Evolutionary conservation across 2,329 filamentous ascomycete species (phyloP).

Genomic region (Myriosclerotinia curreyana): DNA sequence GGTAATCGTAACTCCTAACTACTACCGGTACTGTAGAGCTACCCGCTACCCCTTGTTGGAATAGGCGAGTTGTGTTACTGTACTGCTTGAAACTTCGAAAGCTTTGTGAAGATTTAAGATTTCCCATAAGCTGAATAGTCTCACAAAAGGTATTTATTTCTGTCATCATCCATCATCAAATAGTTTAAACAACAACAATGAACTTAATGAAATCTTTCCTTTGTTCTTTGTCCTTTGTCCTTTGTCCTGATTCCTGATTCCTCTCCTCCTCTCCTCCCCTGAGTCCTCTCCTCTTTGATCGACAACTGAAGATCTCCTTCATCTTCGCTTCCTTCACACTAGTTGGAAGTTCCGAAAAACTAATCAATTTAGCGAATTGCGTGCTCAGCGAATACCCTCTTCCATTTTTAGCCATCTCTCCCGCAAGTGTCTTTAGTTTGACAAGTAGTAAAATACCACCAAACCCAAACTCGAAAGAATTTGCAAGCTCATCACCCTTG

Average conservation of each 20-base stretch:
- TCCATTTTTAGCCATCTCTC: constrained; percentile 9
- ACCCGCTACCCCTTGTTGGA: background rate
- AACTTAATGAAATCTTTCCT: no score
- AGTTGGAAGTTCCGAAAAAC: background rate
- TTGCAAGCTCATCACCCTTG: constrained; percentile 3
- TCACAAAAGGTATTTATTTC: background rate
- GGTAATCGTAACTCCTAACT: no score
- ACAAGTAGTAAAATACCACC: constrained; percentile 2
- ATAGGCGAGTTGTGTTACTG: constrained; percentile 6
- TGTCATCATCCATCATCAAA: background rate
- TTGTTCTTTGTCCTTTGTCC: no score
- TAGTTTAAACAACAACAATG: no score
- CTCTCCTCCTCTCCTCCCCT: no score
- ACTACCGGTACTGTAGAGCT: no score
- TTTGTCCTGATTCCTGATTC: no score
- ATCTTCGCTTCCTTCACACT: background rate
- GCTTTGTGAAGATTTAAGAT: background rate
- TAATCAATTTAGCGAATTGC: constrained; percentile 15
- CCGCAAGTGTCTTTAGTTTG: constrained; percentile 6
- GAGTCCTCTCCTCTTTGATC: no score
- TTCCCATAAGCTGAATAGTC: constrained; percentile 2
- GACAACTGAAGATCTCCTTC: constrained; percentile 1
- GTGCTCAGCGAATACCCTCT: constrained; percentile 17
- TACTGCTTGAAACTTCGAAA: background rate
- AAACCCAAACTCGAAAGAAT: constrained; percentile 9